Evolutionary conservation across 1,139 yeast species (phyloP).

Genomic region (Pichia cactophila): DNA sequence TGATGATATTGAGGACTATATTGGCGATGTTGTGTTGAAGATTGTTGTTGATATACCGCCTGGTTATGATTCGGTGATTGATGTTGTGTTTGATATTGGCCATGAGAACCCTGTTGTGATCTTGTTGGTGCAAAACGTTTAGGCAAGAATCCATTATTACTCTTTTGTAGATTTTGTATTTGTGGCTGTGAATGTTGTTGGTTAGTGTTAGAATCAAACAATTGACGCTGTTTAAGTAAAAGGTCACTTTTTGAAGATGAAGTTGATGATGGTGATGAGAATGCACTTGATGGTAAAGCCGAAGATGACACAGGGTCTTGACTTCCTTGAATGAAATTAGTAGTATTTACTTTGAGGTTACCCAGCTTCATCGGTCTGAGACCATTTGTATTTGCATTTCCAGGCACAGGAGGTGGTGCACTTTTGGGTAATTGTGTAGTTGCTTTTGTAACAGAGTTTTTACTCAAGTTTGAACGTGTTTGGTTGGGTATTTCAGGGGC

Average conservation of each 20-base stretch:
- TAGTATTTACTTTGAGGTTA: conserved; percentile 5
- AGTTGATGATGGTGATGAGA: conserved; percentile 27
- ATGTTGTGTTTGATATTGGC: neutral
- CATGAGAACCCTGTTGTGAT: neutral
- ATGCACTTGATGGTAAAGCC: neutral
- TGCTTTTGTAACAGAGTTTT: conserved; percentile 15
- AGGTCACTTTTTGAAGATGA: conserved; percentile 33
- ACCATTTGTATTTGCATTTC: neutral
- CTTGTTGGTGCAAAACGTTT: conserved; percentile 5
- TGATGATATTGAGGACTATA: no score
- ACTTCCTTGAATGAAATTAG: neutral
- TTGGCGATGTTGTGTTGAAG: conserved; percentile 11
- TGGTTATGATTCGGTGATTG: neutral
- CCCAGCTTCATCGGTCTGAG: conserved; percentile 4
- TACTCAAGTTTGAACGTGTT: neutral
- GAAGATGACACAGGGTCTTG: conserved; percentile 1
- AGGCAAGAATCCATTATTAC: neutral
- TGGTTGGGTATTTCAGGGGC: conserved; percentile 24
- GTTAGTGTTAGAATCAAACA: conserved; percentile 2
- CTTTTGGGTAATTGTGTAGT: conserved; percentile 20
- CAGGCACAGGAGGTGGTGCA: conserved; percentile 10
- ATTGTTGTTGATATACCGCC: conserved; percentile 11
- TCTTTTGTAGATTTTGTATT: neutral
- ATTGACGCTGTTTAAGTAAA: conserved; percentile 21
- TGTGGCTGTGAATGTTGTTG: conserved; percentile 2